Base-by-base conservation (phyloP, 192 early-diverging fungal genomes). In the Rhizoclosmatium globosum region DNA sequence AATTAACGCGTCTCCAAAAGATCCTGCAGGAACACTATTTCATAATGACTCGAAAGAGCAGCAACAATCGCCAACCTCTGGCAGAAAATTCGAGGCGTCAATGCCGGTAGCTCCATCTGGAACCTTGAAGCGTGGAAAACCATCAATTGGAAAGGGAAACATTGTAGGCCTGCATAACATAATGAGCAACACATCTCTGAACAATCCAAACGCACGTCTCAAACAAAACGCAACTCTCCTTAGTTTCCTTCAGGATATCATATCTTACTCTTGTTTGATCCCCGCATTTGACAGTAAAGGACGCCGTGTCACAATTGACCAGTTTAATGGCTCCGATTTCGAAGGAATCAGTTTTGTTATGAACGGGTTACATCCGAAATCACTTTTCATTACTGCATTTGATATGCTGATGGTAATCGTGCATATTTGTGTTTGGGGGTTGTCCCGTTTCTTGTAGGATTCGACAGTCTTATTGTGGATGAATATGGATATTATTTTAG, bases 191-290 rank as follows among this genome's bases (percentile, higher is more conserved):
- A 31, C 31, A 31, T 31, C 31, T 31, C 31, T 31, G 31, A 31
- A 31, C 31, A 31, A 31, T 31, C 31, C 31, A 31, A 31, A 31
- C 31, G 31, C 31, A 31, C 31, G 31, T 31, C 31, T 31, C 31
- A 31, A 31, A 31, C 31, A 31, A 31, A 31, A 31, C 31, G 31
- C 31, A 31, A 31, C 31, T 31, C 31, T 31, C 31, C 53, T 56
- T 15, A 56, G 53, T n/a, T 64, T 64, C 62, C 62, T 31, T 31
- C 31, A 13, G 11, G 62, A 23, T 23, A 64, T 64, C 31, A 13
- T 39, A 82, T 79, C 15, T 76, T 67, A 11, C 82, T 47, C 13
- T 38, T n/a, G 41, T 13, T 31, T 64, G 39, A 64, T 64, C 31
- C 62, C 62, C 9, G 62, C 62, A 23, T 64, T 64, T 64, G 62